Percentiles rank a stretch among this genome's conserved stretches.
These are phyloP conservation scores for Pythium aquatile DNA, from an alignment of 352 stramenopile species.

Conservation along the genomic window DNA sequence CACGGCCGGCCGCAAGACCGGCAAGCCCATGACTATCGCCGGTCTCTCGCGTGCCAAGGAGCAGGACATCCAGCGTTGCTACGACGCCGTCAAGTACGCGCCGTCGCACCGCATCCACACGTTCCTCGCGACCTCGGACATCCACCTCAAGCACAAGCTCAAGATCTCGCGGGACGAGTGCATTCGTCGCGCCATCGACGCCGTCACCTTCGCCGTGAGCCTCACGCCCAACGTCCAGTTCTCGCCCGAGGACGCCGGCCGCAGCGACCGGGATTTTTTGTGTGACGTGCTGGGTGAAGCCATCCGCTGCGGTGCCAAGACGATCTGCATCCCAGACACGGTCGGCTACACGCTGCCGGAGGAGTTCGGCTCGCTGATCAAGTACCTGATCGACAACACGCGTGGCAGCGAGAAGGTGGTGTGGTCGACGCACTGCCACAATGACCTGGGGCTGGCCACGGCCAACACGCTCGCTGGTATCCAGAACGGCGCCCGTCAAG, in stretches of 20 bases:
- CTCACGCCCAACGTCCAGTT: constrained; percentile 98
- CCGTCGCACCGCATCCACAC: constrained; percentile 96
- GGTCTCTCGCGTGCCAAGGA: constrained; percentile 94
- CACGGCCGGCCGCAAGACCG: constrained; percentile 61
- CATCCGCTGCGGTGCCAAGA: constrained; percentile 96
- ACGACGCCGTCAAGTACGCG: constrained; percentile 96
- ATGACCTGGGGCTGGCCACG: constrained; percentile 97
- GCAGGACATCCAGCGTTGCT: constrained; percentile 97
- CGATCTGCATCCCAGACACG: constrained; percentile 98
- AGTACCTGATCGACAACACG: constrained; percentile 95
- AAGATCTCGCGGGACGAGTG: constrained; percentile 98
- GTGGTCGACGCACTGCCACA: constrained; percentile 98
- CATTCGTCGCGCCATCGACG: constrained; percentile 94
- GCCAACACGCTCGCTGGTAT: constrained; percentile 96
- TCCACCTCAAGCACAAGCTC: constrained; percentile 99
- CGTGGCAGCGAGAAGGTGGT: constrained; percentile 91
- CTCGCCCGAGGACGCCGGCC: constrained; percentile 96
- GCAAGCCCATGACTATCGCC: constrained; percentile 91
- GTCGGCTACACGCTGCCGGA: constrained; percentile 98
- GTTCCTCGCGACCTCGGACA: constrained; percentile 98
- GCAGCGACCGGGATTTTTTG: constrained; percentile 96
- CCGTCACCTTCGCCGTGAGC: constrained; percentile 94
- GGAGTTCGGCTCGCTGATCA: constrained; percentile 97
- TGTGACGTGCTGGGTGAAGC: constrained; percentile 94
- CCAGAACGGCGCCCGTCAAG: constrained; percentile 88